A percentile compares a stretch with the other conserved stretches of the same genome.
These are phyloP conservation scores for Alnus rubra DNA, from an alignment of 306 rosid genomes.

Conservation along the genomic window DNA sequence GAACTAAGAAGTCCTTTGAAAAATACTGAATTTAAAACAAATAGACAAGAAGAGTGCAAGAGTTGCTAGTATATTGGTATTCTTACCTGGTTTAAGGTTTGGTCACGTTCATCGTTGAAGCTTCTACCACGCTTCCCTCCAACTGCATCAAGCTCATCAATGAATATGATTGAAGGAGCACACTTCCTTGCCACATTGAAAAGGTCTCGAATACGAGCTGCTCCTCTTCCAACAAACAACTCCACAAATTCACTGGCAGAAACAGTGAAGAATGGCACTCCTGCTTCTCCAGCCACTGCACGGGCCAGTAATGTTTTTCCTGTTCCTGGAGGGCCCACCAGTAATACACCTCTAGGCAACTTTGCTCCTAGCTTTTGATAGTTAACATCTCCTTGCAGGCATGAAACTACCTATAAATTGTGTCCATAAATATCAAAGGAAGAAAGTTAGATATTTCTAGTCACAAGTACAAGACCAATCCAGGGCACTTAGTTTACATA, in stretches of 20 bases:
- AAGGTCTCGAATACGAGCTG: slow-evolving; percentile 92
- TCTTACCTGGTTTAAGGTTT: slow-evolving; percentile 83
- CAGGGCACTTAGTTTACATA: neutral
- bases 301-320: slow-evolving; percentile 95
- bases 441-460: slow-evolving; percentile 5
- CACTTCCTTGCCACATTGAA: slow-evolving; percentile 77
- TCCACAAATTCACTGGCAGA: slow-evolving; percentile 99
- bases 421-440: slow-evolving; percentile 31
- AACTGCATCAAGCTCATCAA: slow-evolving; percentile 96
- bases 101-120: slow-evolving; percentile 96
- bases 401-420: slow-evolving; percentile 71
- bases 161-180: slow-evolving; percentile 87
- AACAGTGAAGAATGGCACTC: slow-evolving; percentile 88
- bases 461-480: slow-evolving; percentile 5
- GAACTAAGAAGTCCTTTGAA: neutral
- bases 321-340: slow-evolving; percentile 97
- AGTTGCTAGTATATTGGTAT: neutral
- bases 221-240: slow-evolving; percentile 96
- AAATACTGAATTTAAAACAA: slow-evolving; percentile 5
- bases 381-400: slow-evolving; percentile 85
- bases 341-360: slow-evolving; percentile 85
- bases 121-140: slow-evolving; percentile 98
- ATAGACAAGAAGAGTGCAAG: slow-evolving; percentile 11
- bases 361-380: slow-evolving; percentile 90
- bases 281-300: slow-evolving; percentile 99